Evolutionary conservation across 1,139 yeast species (phyloP), one percentile per base, ranked within the genome.

Genomic region (Pneumocystis canis): DNA sequence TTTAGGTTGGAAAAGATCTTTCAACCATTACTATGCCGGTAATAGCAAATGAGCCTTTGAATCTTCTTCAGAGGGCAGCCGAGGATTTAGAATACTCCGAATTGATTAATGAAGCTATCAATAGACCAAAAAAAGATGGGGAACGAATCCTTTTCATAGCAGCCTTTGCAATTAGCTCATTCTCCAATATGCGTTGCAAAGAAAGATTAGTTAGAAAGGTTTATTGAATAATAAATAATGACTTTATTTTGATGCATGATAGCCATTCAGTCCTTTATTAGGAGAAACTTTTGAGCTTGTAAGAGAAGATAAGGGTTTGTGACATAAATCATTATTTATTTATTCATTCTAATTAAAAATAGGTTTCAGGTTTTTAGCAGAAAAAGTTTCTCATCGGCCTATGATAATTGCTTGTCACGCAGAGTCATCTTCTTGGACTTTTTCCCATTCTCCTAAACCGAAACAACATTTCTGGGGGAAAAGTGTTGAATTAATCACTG

Each of bases 331-430:
- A 16, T 37, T 25, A 47, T 11, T 18, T 18, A 39, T 39, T 47
- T 4, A 25, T 9, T 11, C 25, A 47, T 9, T 47, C 30, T 47
- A 25, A 47, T 25, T 47, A 25, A 28, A n/a, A 47, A 7, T 82
- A 69, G 85, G 88, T 58, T 92, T 83, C 74, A 80, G 98, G 71
- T 82, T 89, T 72, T 78, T 92, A 68, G 82, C 88, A 11, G 98
- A 92, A 74, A 98, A 92, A 74, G 97, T 92, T 16, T 86, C 95
- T 67, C 98, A 92, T 72, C 97, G 92, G 75, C 98, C 98, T 1
- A 96, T 97, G 1, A 83, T 92, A 66, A 87, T 95, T 69, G 98
- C 98, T 0, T 81, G 94, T 68, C 75, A 82, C 70, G 95, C 96
- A 1, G 95, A 90, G 73, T 83, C 95, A 2, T 82, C 89, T 1